Evolutionary conservation across 805 yeast species (phyloP).

Genomic region (Starmerella gropengiesseri): DNA sequence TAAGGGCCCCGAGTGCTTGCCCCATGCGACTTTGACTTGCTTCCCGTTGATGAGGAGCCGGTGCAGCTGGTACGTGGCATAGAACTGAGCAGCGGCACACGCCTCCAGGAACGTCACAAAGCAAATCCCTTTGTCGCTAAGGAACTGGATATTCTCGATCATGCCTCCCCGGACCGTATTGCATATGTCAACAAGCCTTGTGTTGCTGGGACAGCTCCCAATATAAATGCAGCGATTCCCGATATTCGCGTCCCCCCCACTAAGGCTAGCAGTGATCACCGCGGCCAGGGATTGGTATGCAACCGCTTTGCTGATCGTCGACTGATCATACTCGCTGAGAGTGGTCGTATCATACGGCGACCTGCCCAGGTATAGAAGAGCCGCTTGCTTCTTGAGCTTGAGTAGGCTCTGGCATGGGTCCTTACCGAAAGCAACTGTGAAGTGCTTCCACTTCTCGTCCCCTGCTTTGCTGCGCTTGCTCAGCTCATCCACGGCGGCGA

Average conservation of each 20-base stretch:
- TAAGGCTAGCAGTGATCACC: conserved; percentile 90
- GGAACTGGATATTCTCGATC: conserved; percentile 67
- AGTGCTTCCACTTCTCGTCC: conserved; percentile 51
- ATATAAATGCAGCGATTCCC: conserved; percentile 90
- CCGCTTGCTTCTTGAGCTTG: conserved; percentile 91
- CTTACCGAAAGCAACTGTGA: conserved; percentile 37
- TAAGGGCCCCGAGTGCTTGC: conserved; percentile 88
- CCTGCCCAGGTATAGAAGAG: conserved; percentile 85
- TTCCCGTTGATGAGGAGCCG: conserved; percentile 79
- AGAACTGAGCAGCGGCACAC: conserved; percentile 94
- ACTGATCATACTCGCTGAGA: conserved; percentile 20
- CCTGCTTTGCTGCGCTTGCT: conserved; percentile 30
- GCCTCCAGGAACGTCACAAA: conserved; percentile 94
- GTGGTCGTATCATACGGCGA: conserved; percentile 82
- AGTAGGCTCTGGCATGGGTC: conserved; percentile 87
- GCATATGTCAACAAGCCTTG: conserved; percentile 85
- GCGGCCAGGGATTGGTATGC: conserved; percentile 95
- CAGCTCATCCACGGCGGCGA: conserved; percentile 67
- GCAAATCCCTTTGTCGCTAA: conserved; percentile 80
- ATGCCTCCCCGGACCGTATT: conserved; percentile 94
- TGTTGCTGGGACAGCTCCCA: conserved; percentile 80
- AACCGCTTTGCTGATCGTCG: conserved; percentile 31
- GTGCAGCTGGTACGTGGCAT: conserved; percentile 83
- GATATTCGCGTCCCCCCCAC: conserved; percentile 83
- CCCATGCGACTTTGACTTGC: conserved; percentile 93